A percentile compares a stretch with the other conserved stretches of the same genome.
Conservation (phyloP, 768 basidiomycete species). For the Tricholomella constricta region DNA sequence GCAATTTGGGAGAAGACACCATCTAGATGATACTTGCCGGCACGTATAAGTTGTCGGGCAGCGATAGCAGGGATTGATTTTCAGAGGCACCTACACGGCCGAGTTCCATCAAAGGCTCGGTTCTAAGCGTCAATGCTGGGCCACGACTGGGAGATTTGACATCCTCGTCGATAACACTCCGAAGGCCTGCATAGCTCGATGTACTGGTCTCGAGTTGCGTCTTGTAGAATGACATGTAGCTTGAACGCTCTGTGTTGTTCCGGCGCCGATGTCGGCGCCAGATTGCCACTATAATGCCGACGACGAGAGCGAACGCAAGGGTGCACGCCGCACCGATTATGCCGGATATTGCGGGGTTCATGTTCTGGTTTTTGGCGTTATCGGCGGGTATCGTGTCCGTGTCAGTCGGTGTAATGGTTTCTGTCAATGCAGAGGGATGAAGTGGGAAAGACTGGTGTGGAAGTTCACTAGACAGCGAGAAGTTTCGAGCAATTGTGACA, state of each 20-base stretch:
- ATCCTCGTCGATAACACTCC: background rate
- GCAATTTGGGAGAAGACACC: background rate
- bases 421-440: background rate
- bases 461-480: background rate
- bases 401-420: background rate
- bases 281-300: slow-evolving; percentile 1
- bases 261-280: slow-evolving; percentile 7
- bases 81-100: background rate
- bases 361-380: background rate
- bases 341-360: slow-evolving; percentile 9
- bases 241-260: slow-evolving; percentile 1
- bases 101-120: background rate
- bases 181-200: slow-evolving; percentile 9
- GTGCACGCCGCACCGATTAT: slow-evolving; percentile 16
- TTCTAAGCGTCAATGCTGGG: background rate
- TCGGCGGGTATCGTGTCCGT: background rate
- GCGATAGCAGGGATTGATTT: slow-evolving; percentile 5
- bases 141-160: background rate
- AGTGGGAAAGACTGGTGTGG: background rate
- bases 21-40: slow-evolving; percentile 7
- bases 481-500: background rate
- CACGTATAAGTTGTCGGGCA: slow-evolving; percentile 17
- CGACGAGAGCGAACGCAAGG: slow-evolving; percentile 1
- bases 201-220: background rate
- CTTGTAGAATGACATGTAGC: slow-evolving; percentile 8